Base-by-base conservation (phyloP, 768 basidiomycete genomes). In the Dioszegia hungarica region DNA sequence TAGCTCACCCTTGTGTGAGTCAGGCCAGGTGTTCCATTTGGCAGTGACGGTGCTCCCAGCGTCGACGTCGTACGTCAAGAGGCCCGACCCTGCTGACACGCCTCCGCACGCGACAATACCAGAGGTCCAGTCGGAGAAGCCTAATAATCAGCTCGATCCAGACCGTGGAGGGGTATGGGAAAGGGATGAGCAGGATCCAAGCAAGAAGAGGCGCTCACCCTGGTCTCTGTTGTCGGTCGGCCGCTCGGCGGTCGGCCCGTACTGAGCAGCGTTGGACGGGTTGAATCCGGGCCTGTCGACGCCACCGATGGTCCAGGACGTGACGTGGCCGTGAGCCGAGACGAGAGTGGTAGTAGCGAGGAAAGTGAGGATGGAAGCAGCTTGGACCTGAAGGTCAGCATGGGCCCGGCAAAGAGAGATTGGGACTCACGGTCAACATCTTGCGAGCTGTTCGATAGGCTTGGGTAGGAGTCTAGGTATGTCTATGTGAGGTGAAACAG, bases 11-110 rank as follows among this genome's bases (percentile, higher is more conserved):
- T 48, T 48, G n/a, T 48, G 47, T 6, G 47, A 48, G 20, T 48
- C 47, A 2, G 47, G 47, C 47, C 47, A 48, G 31, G 47, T 48
- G 31, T 48, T 48, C 47, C 47, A 48, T n/a, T 48, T 29, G 15
- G 47, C 47, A 2, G 47, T 48, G 31, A 34, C 47, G 17, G 47
- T 48, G 31, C 47, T 48, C 19, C 47, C 47, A n/a, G 47, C 47
- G n/a, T 48, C 47, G 14, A 48, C 14, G 14, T 48, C 47, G 31
- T 31, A 48, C 19, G 47, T 48, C 31, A 34, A n/a, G 25, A 48
- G 22, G 2, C 47, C 47, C 12, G 29, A 33, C 11, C 47, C 47
- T 4, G 47, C 15, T 19, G 47, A 48, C 17, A 17, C 34, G 10
- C 47, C 47, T 14, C 47, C 47, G 33, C 47, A 48, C 6, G 47